A percentile compares a stretch with the other conserved stretches of the same genome.
These are phyloP conservation scores for Whalleya microplaca DNA, from an alignment of 2,329 filamentous ascomycete genomes.

Conservation along the genomic window DNA sequence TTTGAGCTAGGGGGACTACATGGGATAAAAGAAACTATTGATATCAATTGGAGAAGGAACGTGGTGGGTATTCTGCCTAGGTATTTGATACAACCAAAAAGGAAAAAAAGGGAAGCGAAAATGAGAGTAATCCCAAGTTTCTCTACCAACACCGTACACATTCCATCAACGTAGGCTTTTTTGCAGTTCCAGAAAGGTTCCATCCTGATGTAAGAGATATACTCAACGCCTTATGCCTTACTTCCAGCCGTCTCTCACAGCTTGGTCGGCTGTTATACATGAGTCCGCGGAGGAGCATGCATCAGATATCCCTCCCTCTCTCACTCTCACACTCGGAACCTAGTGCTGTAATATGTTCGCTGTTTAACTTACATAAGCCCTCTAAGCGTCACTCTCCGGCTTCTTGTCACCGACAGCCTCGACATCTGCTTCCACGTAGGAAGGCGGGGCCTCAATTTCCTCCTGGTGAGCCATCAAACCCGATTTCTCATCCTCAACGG, in stretches of 20 bases:
- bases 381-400: constrained; percentile 33
- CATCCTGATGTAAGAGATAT: constrained; percentile 9
- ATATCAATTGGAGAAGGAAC: constrained; percentile 24
- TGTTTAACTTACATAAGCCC: background rate
- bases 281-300: constrained; percentile 7
- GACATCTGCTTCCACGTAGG: constrained; percentile 34
- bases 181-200: constrained; percentile 7
- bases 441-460: constrained; percentile 36
- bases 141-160: constrained; percentile 1
- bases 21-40: background rate
- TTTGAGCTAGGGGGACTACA: too few species aligned
- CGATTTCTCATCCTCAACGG: constrained; percentile 52
- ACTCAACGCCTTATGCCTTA: constrained; percentile 17
- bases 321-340: too few species aligned
- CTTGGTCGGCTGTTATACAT: constrained; percentile 3
- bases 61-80: constrained; percentile 16
- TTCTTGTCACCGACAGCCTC: constrained; percentile 31
- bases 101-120: constrained; percentile 3
- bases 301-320: constrained; percentile 1
- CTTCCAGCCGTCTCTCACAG: constrained; percentile 11
- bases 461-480: constrained; percentile 49
- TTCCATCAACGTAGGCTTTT: constrained; percentile 7
- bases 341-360: background rate
- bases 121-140: constrained; percentile 21
- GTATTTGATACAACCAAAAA: constrained; percentile 23